Percentiles rank a stretch among this genome's conserved stretches.
phyloP scores from a whole-genome alignment of 495 filamentous ascomycete genomes.

The Hyaloscypha hepaticicola region DNA sequence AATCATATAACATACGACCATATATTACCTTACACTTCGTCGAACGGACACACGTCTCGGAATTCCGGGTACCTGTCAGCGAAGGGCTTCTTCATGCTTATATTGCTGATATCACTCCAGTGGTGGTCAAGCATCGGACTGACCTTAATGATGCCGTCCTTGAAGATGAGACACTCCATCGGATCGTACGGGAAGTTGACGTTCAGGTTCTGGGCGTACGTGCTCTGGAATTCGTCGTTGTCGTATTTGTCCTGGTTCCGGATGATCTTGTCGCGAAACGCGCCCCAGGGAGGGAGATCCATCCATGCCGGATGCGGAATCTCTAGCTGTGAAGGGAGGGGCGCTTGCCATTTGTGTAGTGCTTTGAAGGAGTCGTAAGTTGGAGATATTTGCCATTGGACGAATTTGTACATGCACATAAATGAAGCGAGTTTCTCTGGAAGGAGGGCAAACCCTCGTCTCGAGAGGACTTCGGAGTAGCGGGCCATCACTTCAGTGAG shows the following conservation, averaged over 20 bases:
- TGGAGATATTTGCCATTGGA: constrained; percentile 37
- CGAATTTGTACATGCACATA: constrained; percentile 33
- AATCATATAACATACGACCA: background rate
- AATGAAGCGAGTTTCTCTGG: constrained; percentile 31
- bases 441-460: constrained; percentile 27
- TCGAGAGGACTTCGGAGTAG: constrained; percentile 25
- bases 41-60: constrained; percentile 30
- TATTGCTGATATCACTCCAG: constrained; percentile 24
- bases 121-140: constrained; percentile 24
- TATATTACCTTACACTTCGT: constrained; percentile 21
- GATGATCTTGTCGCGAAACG: constrained; percentile 36
- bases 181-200: constrained; percentile 32
- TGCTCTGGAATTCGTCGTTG: constrained; percentile 35
- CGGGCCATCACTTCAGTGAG: constrained; percentile 29
- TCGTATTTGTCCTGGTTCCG: constrained; percentile 34
- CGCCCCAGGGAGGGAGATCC: constrained; percentile 34
- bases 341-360: constrained; percentile 32
- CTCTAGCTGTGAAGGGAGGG: constrained; percentile 28
- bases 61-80: constrained; percentile 33
- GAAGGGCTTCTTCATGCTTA: constrained; percentile 32
- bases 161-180: constrained; percentile 27
- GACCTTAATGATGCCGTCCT: constrained; percentile 25
- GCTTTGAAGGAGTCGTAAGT: constrained; percentile 28
- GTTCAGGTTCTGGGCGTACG: constrained; percentile 30
- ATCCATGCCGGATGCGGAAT: constrained; percentile 37